These are phyloP conservation scores for Gyromitra esculenta DNA, from an alignment of 2,329 filamentous ascomycete species.

Conservation along the genomic window DNA sequence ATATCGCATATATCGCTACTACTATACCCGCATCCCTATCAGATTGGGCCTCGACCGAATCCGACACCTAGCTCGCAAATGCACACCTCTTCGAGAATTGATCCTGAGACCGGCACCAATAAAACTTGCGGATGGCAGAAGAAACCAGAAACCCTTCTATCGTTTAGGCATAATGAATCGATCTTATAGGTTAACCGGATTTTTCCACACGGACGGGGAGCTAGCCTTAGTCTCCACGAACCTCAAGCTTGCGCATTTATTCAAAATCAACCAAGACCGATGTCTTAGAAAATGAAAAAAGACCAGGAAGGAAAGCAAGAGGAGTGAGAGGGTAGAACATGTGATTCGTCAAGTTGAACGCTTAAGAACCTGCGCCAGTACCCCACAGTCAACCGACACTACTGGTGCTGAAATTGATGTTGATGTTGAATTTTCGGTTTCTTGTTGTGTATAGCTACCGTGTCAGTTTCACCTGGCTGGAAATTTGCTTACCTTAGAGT, in stretches of 20 bases:
- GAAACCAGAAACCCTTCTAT: constrained; percentile 43
- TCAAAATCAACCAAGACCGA: constrained; percentile 13
- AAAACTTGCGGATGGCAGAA: constrained; percentile 9
- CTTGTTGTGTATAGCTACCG: constrained; percentile 15
- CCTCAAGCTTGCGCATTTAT: constrained; percentile 5
- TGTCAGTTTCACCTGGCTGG: constrained; percentile 37
- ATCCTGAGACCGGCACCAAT: constrained; percentile 27
- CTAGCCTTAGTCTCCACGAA: constrained; percentile 4
- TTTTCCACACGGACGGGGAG: constrained; percentile 21
- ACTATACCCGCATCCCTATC: constrained; percentile 36
- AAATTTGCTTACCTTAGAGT: constrained; percentile 23
- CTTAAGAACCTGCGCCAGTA: constrained; percentile 29
- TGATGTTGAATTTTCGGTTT: constrained; percentile 21
- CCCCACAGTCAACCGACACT: constrained; percentile 22
- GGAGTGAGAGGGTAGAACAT: constrained; percentile 7
- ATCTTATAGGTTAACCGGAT: constrained; percentile 43
- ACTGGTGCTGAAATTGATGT: background rate
- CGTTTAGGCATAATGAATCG: constrained; percentile 47
- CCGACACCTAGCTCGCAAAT: constrained; percentile 39
- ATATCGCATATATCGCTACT: constrained; percentile 43
- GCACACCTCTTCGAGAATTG: constrained; percentile 29
- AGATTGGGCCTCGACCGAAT: constrained; percentile 42
- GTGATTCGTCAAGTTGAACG: constrained; percentile 31
- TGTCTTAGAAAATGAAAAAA: constrained; percentile 10
- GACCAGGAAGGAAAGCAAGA: constrained; percentile 7